Evolutionary conservation across 371 early-diverging fungal species (phyloP).

Genomic region (Mucor piriformis): DNA sequence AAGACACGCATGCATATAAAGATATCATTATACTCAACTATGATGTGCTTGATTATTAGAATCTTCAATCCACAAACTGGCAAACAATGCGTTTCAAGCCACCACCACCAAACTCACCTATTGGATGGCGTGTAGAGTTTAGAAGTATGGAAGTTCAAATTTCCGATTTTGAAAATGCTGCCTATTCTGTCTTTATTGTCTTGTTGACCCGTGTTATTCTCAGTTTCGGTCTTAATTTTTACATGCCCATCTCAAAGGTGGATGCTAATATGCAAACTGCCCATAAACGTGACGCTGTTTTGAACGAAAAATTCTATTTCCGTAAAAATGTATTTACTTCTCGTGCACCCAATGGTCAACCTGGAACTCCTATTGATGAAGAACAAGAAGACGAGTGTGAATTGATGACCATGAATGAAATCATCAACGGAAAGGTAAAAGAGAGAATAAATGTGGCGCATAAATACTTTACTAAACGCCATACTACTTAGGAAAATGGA

Average conservation of each 20-base stretch:
- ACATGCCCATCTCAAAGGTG: slow-evolving; percentile 94
- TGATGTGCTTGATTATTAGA: slow-evolving; percentile 47
- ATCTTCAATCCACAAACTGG: slow-evolving; percentile 99
- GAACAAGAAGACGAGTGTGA: slow-evolving; percentile 66
- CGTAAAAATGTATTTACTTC: slow-evolving; percentile 75
- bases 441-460: no score
- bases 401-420: slow-evolving; percentile 89
- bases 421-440: slow-evolving; percentile 88
- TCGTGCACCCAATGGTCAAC: slow-evolving; percentile 6
- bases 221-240: slow-evolving; percentile 91
- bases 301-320: slow-evolving; percentile 87
- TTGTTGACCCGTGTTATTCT: slow-evolving; percentile 91
- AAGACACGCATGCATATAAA: background rate
- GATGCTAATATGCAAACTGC: slow-evolving; percentile 96
- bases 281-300: slow-evolving; percentile 84
- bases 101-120: slow-evolving; percentile 83
- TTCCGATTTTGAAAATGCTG: slow-evolving; percentile 98
- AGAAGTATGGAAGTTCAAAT: slow-evolving; percentile 98
- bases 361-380: slow-evolving; percentile 3
- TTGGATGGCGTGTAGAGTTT: slow-evolving; percentile 99
- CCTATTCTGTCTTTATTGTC: slow-evolving; percentile 93
- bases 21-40: background rate
- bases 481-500: slow-evolving; percentile 45
- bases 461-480: background rate
- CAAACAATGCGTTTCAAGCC: slow-evolving; percentile 99